Percentiles rank a stretch among this genome's conserved stretches.
Conservation (phyloP, 805 yeast species). For the Pachysolen tannophilus region DNA sequence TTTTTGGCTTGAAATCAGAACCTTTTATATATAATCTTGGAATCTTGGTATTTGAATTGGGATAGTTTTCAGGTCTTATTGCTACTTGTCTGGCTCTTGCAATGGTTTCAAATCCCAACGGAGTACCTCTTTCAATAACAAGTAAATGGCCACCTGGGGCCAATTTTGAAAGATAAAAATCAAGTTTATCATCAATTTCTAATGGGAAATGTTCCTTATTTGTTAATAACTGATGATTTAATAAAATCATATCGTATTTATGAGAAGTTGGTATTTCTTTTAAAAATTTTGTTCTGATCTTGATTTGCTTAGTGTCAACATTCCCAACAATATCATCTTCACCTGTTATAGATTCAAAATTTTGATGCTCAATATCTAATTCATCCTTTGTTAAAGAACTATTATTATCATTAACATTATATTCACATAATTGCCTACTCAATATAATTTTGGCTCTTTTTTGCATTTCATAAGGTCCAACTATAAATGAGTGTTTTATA, state of each 20-base stretch:
- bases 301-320: conserved; percentile 49
- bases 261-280: conserved; percentile 42
- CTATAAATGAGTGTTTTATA: conserved; percentile 61
- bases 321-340: conserved; percentile 10
- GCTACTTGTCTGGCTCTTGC: conserved; percentile 87
- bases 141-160: conserved; percentile 77
- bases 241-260: conserved; percentile 74
- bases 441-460: conserved; percentile 71
- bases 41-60: conserved; percentile 47
- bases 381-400: conserved; percentile 16
- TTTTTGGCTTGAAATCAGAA: conserved; percentile 32
- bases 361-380: conserved; percentile 8
- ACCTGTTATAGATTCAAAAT: too few relatives aligned
- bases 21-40: conserved; percentile 64
- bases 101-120: conserved; percentile 79
- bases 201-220: conserved; percentile 55
- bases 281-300: conserved; percentile 46
- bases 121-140: conserved; percentile 81
- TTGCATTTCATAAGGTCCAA: conserved; percentile 68
- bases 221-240: conserved; percentile 68
- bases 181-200: conserved; percentile 63
- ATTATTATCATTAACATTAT: conserved; percentile 16
- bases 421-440: conserved; percentile 57
- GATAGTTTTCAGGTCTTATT: conserved; percentile 73
- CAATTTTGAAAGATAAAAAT: conserved; percentile 49